A percentile compares a stretch with the other conserved stretches of the same genome.
phyloP scores from a whole-genome alignment of 148 eudicot genomes.

The Nepenthes mirabilis region DNA sequence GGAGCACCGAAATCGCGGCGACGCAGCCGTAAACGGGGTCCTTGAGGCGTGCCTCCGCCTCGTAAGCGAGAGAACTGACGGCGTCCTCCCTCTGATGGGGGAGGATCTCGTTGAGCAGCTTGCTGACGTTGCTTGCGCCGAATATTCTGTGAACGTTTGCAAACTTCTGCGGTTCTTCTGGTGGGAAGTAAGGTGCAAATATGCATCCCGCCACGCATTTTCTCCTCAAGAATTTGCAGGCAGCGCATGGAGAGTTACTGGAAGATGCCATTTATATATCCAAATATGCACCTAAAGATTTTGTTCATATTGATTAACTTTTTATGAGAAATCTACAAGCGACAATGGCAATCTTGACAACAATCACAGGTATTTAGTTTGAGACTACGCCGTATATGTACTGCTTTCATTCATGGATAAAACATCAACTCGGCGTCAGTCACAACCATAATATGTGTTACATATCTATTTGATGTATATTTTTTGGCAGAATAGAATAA shows the following conservation, averaged over 20 bases:
- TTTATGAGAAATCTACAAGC: too few relatives aligned
- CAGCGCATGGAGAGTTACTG: slow-evolving; percentile 54
- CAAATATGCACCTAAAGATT: too few relatives aligned
- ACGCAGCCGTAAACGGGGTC: slow-evolving; percentile 60
- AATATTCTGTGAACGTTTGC: slow-evolving; percentile 81
- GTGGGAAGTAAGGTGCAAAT: slow-evolving; percentile 77
- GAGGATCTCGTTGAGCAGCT: slow-evolving; percentile 16
- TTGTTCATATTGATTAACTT: too few relatives aligned
- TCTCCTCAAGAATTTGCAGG: slow-evolving; percentile 66
- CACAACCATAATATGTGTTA: too few relatives aligned
- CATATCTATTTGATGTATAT: too few relatives aligned
- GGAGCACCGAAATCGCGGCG: slow-evolving; percentile 42
- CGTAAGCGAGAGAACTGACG: slow-evolving; percentile 46
- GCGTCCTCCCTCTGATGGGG: slow-evolving; percentile 24
- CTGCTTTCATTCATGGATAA: too few relatives aligned
- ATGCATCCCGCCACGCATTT: slow-evolving; percentile 73
- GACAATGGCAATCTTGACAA: too few relatives aligned
- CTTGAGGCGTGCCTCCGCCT: slow-evolving; percentile 42
- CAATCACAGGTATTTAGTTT: too few relatives aligned
- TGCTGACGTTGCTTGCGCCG: slow-evolving; percentile 96
- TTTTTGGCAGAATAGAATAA: too few relatives aligned
- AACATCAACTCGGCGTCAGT: too few relatives aligned
- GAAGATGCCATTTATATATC: too few relatives aligned
- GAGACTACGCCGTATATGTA: too few relatives aligned
- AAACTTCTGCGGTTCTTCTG: slow-evolving; percentile 82